A percentile compares a stretch with the other conserved stretches of the same genome.
These are phyloP conservation scores for Schizochytrium sp. DNA, from an alignment of 108 stramenopile species.

Conservation along the genomic window DNA sequence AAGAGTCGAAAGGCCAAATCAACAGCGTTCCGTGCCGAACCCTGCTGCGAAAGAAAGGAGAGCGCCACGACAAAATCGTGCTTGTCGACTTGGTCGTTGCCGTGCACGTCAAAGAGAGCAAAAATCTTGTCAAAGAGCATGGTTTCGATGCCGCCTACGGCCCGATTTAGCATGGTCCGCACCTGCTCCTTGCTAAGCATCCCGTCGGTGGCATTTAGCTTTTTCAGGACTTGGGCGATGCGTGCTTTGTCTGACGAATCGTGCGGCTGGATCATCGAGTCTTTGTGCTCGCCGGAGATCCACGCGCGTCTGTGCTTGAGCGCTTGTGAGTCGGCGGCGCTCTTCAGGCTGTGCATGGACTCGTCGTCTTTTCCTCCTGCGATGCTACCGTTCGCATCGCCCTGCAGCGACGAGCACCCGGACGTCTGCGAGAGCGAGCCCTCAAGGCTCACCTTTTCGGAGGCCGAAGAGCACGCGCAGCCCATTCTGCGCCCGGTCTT, in stretches of 20 bases:
- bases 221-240: background rate
- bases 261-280: background rate
- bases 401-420: too few relatives aligned
- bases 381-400: too few relatives aligned
- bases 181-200: background rate
- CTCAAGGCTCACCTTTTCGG: too few relatives aligned
- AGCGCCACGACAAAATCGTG: background rate
- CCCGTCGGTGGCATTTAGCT: background rate
- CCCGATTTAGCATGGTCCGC: background rate
- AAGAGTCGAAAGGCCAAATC: background rate
- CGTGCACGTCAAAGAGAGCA: slow-evolving; percentile 1
- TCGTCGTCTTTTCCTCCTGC: too few relatives aligned
- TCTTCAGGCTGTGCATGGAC: background rate
- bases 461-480: too few relatives aligned
- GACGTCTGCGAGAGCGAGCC: too few relatives aligned
- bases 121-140: slow-evolving; percentile 21
- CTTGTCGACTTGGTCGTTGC: background rate
- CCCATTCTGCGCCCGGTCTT: too few relatives aligned
- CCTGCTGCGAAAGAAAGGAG: background rate
- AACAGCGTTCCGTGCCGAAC: background rate
- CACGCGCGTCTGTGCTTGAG: background rate
- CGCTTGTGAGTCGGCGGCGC: background rate
- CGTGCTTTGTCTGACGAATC: background rate
- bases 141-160: background rate
- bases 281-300: background rate